A percentile compares a stretch with the other conserved stretches of the same genome.
These are phyloP conservation scores for Pythium graminicola DNA, from an alignment of 352 stramenopile species.

Conservation along the genomic window DNA sequence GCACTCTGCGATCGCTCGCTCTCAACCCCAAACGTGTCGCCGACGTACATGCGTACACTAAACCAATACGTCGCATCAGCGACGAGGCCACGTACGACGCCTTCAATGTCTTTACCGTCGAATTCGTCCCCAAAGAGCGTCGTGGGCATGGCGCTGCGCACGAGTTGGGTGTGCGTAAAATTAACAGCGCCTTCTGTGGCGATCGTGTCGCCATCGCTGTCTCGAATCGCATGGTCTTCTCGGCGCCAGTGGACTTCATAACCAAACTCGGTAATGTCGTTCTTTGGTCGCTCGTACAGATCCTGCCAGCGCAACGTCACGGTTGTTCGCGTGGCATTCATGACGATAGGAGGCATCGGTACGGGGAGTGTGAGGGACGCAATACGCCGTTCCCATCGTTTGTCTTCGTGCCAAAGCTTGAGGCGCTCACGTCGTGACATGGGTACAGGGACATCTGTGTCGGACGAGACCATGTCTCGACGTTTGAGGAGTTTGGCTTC, in stretches of 20 bases:
- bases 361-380: slow-evolving; percentile 64
- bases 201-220: not conserved
- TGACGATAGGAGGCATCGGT: slow-evolving; percentile 43
- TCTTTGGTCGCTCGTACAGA: slow-evolving; percentile 48
- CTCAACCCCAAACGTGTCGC: slow-evolving; percentile 37
- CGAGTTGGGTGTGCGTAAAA: slow-evolving; percentile 42
- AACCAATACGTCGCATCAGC: slow-evolving; percentile 67
- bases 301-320: slow-evolving; percentile 69
- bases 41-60: slow-evolving; percentile 58
- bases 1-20: slow-evolving; percentile 47
- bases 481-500: slow-evolving; percentile 35
- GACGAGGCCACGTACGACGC: slow-evolving; percentile 36
- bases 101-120: slow-evolving; percentile 70
- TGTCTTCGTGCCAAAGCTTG: slow-evolving; percentile 77
- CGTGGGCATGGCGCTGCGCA: slow-evolving; percentile 54
- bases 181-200: slow-evolving; percentile 27
- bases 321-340: slow-evolving; percentile 48
- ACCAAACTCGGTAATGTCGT: slow-evolving; percentile 58
- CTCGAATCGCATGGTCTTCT: slow-evolving; percentile 15
- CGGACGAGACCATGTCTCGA: slow-evolving; percentile 18
- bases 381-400: slow-evolving; percentile 58
- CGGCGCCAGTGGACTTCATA: slow-evolving; percentile 56
- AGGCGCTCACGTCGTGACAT: slow-evolving; percentile 66
- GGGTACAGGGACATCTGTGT: slow-evolving; percentile 14
- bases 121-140: slow-evolving; percentile 70